Evolutionary conservation across 192 early-diverging fungal genomes (phyloP).

Genomic region (Dispira parvispora): DNA sequence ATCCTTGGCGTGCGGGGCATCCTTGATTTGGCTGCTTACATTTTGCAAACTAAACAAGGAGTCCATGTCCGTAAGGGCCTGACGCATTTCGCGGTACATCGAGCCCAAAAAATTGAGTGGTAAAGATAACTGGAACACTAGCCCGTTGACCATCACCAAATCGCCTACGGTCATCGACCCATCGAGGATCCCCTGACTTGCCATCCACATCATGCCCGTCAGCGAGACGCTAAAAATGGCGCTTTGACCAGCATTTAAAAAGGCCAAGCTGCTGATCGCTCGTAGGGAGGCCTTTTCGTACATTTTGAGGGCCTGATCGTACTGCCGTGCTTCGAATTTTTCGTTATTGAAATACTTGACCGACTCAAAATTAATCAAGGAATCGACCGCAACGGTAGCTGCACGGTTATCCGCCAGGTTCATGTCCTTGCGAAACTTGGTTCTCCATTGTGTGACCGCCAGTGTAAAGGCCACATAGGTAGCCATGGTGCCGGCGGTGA

Average conservation of each 20-base stretch:
- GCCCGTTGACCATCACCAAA: slow-evolving; percentile 96
- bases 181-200: slow-evolving; percentile 64
- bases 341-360: slow-evolving; percentile 97
- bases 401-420: slow-evolving; percentile 94
- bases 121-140: slow-evolving; percentile 93
- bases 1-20: slow-evolving; percentile 16
- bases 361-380: slow-evolving; percentile 93
- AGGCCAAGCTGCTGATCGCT: slow-evolving; percentile 70
- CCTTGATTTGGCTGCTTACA: slow-evolving; percentile 26
- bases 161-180: slow-evolving; percentile 88
- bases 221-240: slow-evolving; percentile 86
- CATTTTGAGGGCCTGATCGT: slow-evolving; percentile 70
- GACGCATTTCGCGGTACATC: slow-evolving; percentile 91
- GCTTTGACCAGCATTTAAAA: slow-evolving; percentile 91
- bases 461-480: slow-evolving; percentile 79
- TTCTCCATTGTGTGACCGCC: slow-evolving; percentile 77
- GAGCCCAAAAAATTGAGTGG: slow-evolving; percentile 96
- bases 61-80: slow-evolving; percentile 95
- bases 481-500: slow-evolving; percentile 45
- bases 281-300: slow-evolving; percentile 92
- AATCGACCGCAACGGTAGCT: slow-evolving; percentile 85
- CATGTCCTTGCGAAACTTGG: slow-evolving; percentile 72
- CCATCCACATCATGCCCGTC: slow-evolving; percentile 92
- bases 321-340: slow-evolving; percentile 72
- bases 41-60: slow-evolving; percentile 78